phyloP scores from a whole-genome alignment of 306 rosid species.

The Alnus rubra region DNA sequence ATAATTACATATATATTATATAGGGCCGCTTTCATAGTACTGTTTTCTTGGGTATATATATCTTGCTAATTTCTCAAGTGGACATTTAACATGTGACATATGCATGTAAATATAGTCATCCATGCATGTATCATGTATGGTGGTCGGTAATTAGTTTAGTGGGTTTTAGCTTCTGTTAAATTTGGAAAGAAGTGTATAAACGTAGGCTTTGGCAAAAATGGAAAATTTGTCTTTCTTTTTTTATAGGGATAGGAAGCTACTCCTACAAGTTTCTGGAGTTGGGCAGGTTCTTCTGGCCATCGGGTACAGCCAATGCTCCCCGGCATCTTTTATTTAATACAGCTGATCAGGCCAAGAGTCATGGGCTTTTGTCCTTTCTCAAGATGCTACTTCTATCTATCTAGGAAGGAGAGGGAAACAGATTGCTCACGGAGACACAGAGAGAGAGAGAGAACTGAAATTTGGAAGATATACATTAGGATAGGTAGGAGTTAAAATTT shows the following conservation, averaged over 20 bases:
- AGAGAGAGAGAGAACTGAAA: conserved; percentile 18
- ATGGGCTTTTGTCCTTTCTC: conserved; percentile 23
- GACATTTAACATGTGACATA: neutral
- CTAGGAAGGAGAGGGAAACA: conserved; percentile 1
- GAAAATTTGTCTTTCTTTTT: conserved; percentile 17
- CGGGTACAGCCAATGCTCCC: conserved; percentile 17
- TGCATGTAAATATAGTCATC: neutral
- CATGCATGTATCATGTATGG: neutral
- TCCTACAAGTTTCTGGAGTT: conserved; percentile 16
- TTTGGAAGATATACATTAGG: neutral
- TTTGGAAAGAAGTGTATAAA: conserved; percentile 24
- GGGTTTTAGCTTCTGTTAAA: conserved; percentile 23
- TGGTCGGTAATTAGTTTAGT: neutral
- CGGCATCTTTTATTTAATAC: conserved; percentile 26
- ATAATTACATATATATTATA: too few relatives aligned
- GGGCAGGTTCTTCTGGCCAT: conserved; percentile 27
- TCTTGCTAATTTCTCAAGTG: too few relatives aligned
- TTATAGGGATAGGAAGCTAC: conserved; percentile 26
- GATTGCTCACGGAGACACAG: neutral
- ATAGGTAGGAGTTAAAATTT: too few relatives aligned
- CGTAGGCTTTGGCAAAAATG: conserved; percentile 25
- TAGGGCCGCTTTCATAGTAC: neutral
- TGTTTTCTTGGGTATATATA: neutral
- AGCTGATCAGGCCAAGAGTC: conserved; percentile 20
- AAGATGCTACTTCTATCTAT: neutral